Evolutionary conservation across 2,329 filamentous ascomycete genomes (phyloP).

Genomic region (Colletotrichum magnum): DNA sequence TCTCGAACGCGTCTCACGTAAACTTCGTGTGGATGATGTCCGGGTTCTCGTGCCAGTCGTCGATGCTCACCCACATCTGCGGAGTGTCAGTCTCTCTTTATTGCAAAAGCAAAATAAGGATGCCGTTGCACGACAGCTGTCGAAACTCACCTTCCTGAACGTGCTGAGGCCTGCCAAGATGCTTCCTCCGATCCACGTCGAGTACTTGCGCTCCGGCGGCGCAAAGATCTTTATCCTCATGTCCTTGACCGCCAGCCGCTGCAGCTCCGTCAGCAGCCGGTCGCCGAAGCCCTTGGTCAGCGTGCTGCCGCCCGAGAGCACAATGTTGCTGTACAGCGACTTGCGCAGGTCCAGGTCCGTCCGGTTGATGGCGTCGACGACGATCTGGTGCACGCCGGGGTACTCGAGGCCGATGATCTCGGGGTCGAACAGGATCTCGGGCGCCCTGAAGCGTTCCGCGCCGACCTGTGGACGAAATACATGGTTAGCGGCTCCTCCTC

Average conservation of each 20-base stretch:
- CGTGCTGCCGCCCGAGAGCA: conserved; percentile 95
- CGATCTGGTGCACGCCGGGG: conserved; percentile 96
- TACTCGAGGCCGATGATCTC: conserved; percentile 98
- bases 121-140: neutral
- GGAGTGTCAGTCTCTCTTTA: neutral
- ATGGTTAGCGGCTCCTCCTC: neutral
- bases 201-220: conserved; percentile 97
- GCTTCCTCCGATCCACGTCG: conserved; percentile 98
- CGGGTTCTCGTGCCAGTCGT: conserved; percentile 99
- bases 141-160: conserved; percentile 85
- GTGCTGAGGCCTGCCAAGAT: conserved; percentile 97
- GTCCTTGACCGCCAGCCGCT: conserved; percentile 94
- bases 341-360: conserved; percentile 97
- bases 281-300: conserved; percentile 98
- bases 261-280: conserved; percentile 90
- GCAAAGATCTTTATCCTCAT: conserved; percentile 99
- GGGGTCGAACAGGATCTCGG: conserved; percentile 97
- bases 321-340: conserved; percentile 94
- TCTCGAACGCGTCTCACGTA: conserved; percentile 70
- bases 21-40: conserved; percentile 99
- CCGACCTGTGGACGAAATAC: conserved; percentile 73
- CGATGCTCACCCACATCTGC: conserved; percentile 99
- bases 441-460: conserved; percentile 93
- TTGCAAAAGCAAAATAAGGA: conserved; percentile 1
- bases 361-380: conserved; percentile 94